Conservation (phyloP, 169 alveolate species). For the Amoebophrya sp. region DNA sequence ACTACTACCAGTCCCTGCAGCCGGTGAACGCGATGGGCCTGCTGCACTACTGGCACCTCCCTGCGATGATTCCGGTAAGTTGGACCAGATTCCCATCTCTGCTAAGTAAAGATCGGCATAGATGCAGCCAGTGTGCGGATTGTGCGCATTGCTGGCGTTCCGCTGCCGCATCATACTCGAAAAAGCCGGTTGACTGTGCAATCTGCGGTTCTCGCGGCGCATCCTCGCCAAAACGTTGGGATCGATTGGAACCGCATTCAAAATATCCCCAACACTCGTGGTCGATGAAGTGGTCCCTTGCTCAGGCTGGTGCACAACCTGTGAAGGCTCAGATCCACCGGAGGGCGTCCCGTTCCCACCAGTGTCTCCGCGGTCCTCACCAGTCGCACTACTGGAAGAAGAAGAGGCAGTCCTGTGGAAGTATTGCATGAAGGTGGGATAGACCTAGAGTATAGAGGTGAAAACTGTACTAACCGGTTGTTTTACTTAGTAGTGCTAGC, state of each 20-base stretch:
- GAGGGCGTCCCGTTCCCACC: background rate
- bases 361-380: background rate
- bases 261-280: background rate
- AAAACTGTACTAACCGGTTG: too few relatives aligned
- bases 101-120: background rate
- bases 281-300: background rate
- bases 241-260: background rate
- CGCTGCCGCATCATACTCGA: background rate
- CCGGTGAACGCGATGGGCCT: background rate
- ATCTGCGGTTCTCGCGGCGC: background rate
- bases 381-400: background rate
- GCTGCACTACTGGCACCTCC: background rate
- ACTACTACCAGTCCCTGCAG: too few relatives aligned
- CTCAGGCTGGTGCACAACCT: background rate
- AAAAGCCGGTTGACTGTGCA: background rate
- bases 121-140: background rate
- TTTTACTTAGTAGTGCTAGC: too few relatives aligned
- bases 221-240: conserved; percentile 8
- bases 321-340: background rate
- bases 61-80: background rate
- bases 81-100: background rate
- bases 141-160: background rate
- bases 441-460: too few relatives aligned
- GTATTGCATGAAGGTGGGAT: too few relatives aligned
- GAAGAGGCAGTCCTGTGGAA: too few relatives aligned